Evolutionary conservation across 257 asterid species (phyloP).

Genomic region (Buddleja alternifolia): DNA sequence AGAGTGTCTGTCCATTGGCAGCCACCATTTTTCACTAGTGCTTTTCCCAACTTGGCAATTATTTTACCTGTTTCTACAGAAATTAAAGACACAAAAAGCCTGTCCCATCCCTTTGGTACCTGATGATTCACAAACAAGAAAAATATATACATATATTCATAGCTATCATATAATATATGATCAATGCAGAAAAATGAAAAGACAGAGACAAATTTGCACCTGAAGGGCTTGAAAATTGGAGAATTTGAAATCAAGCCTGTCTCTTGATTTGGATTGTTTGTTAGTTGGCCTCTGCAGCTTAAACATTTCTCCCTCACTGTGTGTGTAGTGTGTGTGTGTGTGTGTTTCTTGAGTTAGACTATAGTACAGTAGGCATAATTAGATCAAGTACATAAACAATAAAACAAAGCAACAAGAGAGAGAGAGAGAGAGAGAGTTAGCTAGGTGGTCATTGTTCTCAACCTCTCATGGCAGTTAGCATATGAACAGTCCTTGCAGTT

Average conservation of each 20-base stretch:
- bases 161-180: not conserved
- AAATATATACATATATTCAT: no score
- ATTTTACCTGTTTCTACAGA: slow-evolving; percentile 76
- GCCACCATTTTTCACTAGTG: slow-evolving; percentile 63
- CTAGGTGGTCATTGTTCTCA: slow-evolving; percentile 59
- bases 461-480: slow-evolving; percentile 31
- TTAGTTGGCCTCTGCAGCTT: slow-evolving; percentile 58
- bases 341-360: slow-evolving; percentile 33
- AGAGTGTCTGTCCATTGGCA: slow-evolving; percentile 84
- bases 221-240: slow-evolving; percentile 91
- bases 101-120: slow-evolving; percentile 99
- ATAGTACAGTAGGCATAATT: slow-evolving; percentile 27
- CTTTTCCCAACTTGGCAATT: slow-evolving; percentile 67
- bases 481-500: slow-evolving; percentile 26
- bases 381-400: slow-evolving; percentile 38
- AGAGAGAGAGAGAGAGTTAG: slow-evolving; percentile 36
- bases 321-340: slow-evolving; percentile 31
- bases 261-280: slow-evolving; percentile 46
- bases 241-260: slow-evolving; percentile 76
- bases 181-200: not conserved
- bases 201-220: slow-evolving; percentile 39
- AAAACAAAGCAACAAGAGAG: slow-evolving; percentile 38
- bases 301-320: slow-evolving; percentile 54
- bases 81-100: slow-evolving; percentile 58
- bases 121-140: slow-evolving; percentile 29